Conservation (phyloP, 2,329 filamentous ascomycete genomes). For the Ascocoryne sarcoides region DNA sequence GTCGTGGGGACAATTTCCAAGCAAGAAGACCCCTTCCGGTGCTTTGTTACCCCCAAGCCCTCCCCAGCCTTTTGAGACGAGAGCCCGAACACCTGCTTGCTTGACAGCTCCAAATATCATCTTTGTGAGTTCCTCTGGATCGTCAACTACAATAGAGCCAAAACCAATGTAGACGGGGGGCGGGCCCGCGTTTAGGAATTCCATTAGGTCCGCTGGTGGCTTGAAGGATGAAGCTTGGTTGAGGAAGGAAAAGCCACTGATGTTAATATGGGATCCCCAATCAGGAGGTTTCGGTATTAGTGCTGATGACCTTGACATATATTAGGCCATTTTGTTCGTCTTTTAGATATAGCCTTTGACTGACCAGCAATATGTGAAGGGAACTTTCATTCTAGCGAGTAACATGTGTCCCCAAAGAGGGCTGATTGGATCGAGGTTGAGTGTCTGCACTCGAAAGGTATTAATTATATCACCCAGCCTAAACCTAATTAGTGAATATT, state of each 20-base stretch:
- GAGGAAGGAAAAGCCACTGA: slow-evolving; percentile 72
- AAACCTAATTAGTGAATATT: slow-evolving; percentile 29
- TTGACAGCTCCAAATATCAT: slow-evolving; percentile 65
- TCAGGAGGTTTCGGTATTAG: slow-evolving; percentile 72
- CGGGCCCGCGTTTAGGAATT: slow-evolving; percentile 59
- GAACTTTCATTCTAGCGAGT: slow-evolving; percentile 61
- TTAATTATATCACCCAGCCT: slow-evolving; percentile 61
- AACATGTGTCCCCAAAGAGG: slow-evolving; percentile 69
- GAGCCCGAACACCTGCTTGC: slow-evolving; percentile 60
- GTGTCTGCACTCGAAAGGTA: slow-evolving; percentile 56
- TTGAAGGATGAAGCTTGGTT: slow-evolving; percentile 57
- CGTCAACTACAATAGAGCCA: slow-evolving; percentile 72
- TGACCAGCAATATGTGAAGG: slow-evolving; percentile 65
- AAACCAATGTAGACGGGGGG: slow-evolving; percentile 78
- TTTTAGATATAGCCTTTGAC: background rate
- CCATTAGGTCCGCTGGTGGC: slow-evolving; percentile 54
- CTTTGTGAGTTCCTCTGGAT: slow-evolving; percentile 61
- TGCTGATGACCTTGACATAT: slow-evolving; percentile 50
- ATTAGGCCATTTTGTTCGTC: background rate
- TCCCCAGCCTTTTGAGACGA: slow-evolving; percentile 85
- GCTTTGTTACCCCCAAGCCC: slow-evolving; percentile 66
- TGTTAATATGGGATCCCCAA: slow-evolving; percentile 62
- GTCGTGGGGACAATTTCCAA: slow-evolving; percentile 80
- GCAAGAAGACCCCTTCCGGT: slow-evolving; percentile 70
- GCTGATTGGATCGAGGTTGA: slow-evolving; percentile 63